Evolutionary conservation across 2,329 filamentous ascomycete species (phyloP).

Genomic region (Cytospora mali): DNA sequence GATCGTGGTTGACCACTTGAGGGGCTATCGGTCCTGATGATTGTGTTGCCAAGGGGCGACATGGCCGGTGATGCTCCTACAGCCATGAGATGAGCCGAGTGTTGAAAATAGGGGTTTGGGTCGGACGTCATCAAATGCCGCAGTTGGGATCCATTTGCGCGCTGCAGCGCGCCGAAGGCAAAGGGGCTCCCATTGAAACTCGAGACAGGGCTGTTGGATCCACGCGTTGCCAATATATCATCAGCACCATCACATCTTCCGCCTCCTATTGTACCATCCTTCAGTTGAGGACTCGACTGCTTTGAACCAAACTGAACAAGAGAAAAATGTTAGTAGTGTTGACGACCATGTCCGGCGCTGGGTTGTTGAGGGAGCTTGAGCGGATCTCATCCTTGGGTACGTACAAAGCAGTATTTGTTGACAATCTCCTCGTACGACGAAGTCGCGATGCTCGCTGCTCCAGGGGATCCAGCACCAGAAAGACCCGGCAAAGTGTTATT

Average conservation of each 20-base stretch:
- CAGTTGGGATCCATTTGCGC: slow-evolving; percentile 44
- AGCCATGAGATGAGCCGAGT: slow-evolving; percentile 33
- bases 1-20: slow-evolving; percentile 31
- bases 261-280: slow-evolving; percentile 49
- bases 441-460: slow-evolving; percentile 68
- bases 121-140: slow-evolving; percentile 45
- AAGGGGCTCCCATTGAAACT: slow-evolving; percentile 45
- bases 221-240: slow-evolving; percentile 39
- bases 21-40: slow-evolving; percentile 38
- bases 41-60: slow-evolving; percentile 37
- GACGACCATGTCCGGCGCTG: slow-evolving; percentile 31
- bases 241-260: slow-evolving; percentile 48
- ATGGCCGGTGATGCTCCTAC: slow-evolving; percentile 40
- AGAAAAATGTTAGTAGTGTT: slow-evolving; percentile 43
- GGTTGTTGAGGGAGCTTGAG: slow-evolving; percentile 32
- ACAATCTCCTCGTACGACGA: slow-evolving; percentile 95
- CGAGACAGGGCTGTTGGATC: slow-evolving; percentile 41
- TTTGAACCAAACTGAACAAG: slow-evolving; percentile 63
- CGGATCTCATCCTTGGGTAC: slow-evolving; percentile 55
- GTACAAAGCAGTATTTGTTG: slow-evolving; percentile 99
- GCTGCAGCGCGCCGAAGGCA: slow-evolving; percentile 34
- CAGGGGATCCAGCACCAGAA: slow-evolving; percentile 51
- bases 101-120: slow-evolving; percentile 42
- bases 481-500: slow-evolving; percentile 37
- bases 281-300: slow-evolving; percentile 54